phyloP scores from a whole-genome alignment of 2,329 filamentous ascomycete genomes.

The Zymoseptoria ardabiliae region DNA sequence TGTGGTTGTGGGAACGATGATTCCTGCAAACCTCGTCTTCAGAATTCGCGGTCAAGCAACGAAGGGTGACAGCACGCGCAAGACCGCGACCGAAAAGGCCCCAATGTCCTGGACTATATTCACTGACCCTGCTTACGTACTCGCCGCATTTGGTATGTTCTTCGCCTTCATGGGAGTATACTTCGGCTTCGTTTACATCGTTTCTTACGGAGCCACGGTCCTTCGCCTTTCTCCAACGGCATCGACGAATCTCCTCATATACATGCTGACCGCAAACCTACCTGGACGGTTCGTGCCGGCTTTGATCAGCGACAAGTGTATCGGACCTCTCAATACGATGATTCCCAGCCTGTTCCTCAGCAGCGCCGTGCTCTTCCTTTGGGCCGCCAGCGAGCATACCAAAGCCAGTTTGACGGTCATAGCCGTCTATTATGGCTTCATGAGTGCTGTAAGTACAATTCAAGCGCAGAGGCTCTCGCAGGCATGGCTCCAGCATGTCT shows the following conservation, averaged over 20 bases:
- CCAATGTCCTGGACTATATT: conserved; percentile 4
- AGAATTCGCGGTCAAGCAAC: conserved; percentile 9
- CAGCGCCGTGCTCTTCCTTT: conserved; percentile 43
- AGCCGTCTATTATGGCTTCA: conserved; percentile 30
- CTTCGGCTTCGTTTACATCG: conserved; percentile 30
- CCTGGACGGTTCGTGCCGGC: conserved; percentile 28
- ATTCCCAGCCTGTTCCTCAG: conserved; percentile 38
- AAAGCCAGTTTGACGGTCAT: conserved; percentile 20
- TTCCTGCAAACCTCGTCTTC: conserved; percentile 19
- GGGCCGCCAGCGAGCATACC: conserved; percentile 35
- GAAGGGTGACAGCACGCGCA: neutral
- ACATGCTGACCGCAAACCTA: conserved; percentile 27
- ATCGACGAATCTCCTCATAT: conserved; percentile 26
- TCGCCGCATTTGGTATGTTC: conserved; percentile 26
- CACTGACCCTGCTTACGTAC: conserved; percentile 13
- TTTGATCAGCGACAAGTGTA: conserved; percentile 25
- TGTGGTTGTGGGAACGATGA: conserved; percentile 18
- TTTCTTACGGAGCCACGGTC: conserved; percentile 22
- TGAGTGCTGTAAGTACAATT: conserved; percentile 10
- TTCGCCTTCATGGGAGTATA: conserved; percentile 29
- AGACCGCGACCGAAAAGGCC: neutral
- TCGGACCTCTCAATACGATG: conserved; percentile 31
- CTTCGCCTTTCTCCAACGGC: conserved; percentile 19
- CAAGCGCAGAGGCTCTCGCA: no score
- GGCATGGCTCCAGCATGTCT: no score